Conservation (phyloP, 345 rosid genomes). For the Luvunga scandens region DNA sequence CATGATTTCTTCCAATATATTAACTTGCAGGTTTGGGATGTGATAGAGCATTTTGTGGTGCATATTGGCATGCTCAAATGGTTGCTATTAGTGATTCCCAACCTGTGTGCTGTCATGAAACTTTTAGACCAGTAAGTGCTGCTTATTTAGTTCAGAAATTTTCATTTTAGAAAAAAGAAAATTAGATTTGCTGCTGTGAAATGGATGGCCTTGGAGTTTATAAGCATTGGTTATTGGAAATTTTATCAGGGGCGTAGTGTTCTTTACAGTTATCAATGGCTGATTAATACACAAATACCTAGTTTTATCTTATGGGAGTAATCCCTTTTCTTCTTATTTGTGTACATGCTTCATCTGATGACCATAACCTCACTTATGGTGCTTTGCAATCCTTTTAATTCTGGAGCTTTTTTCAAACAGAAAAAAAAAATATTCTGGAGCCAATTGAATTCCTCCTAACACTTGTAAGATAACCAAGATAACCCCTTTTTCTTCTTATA, state of each 20-base stretch:
- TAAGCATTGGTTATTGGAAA: not conserved
- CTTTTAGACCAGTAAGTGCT: conserved; percentile 59
- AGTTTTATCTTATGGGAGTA: not conserved
- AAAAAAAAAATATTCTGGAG: not conserved
- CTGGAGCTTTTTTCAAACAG: not conserved
- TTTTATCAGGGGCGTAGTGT: not conserved
- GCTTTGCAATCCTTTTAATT: not conserved
- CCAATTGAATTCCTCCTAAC: not conserved
- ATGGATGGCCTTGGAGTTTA: not conserved
- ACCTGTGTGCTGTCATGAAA: conserved; percentile 51
- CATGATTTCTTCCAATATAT: conserved; percentile 10
- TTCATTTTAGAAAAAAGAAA: not conserved
- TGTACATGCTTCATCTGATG: not conserved
- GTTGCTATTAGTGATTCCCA: conserved; percentile 37
- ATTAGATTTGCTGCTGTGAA: not conserved
- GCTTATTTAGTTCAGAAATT: conserved; percentile 3
- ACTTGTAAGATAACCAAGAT: not conserved
- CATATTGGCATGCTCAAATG: conserved; percentile 71
- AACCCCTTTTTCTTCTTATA: not conserved
- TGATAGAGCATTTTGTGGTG: conserved; percentile 81
- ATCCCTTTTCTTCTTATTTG: not conserved
- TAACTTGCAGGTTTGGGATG: conserved; percentile 75
- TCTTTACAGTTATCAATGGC: not conserved
- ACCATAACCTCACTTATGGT: not conserved
- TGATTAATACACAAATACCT: not conserved